These are phyloP conservation scores for Podaxis sp. DNA, from an alignment of 768 basidiomycete genomes.

Conservation along the genomic window DNA sequence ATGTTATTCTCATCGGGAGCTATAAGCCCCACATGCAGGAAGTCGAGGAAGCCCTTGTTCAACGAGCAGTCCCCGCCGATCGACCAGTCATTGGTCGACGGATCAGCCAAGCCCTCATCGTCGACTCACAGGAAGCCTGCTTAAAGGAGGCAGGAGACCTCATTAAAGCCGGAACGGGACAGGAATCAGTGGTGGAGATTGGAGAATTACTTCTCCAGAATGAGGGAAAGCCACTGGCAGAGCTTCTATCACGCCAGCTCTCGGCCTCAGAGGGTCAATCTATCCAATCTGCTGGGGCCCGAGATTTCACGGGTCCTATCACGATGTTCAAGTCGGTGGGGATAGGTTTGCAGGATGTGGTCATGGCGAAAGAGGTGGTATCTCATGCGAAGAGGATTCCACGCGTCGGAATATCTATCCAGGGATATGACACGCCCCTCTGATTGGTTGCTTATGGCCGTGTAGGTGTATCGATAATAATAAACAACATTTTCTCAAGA, in stretches of 20 bases:
- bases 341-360: conserved; percentile 84
- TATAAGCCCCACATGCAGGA: conserved; percentile 84
- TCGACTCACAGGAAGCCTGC: conserved; percentile 75
- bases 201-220: conserved; percentile 53
- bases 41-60: conserved; percentile 56
- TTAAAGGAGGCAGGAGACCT: conserved; percentile 81
- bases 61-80: conserved; percentile 37
- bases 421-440: conserved; percentile 32
- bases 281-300: conserved; percentile 9
- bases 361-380: conserved; percentile 70
- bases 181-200: conserved; percentile 56
- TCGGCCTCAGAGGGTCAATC: background rate
- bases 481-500: background rate
- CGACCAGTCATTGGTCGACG: background rate
- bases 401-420: conserved; percentile 48
- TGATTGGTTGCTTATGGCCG: background rate
- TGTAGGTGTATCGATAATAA: background rate
- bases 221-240: conserved; percentile 11
- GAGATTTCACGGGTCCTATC: conserved; percentile 41
- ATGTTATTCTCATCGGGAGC: conserved; percentile 77
- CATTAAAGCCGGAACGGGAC: conserved; percentile 46
- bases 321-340: conserved; percentile 91
- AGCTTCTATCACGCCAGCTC: background rate
- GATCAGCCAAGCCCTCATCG: conserved; percentile 42
- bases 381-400: conserved; percentile 49